A percentile compares a stretch with the other conserved stretches of the same genome.
phyloP scores from a whole-genome alignment of 805 yeast genomes.

The Suhomyces prunicola region DNA sequence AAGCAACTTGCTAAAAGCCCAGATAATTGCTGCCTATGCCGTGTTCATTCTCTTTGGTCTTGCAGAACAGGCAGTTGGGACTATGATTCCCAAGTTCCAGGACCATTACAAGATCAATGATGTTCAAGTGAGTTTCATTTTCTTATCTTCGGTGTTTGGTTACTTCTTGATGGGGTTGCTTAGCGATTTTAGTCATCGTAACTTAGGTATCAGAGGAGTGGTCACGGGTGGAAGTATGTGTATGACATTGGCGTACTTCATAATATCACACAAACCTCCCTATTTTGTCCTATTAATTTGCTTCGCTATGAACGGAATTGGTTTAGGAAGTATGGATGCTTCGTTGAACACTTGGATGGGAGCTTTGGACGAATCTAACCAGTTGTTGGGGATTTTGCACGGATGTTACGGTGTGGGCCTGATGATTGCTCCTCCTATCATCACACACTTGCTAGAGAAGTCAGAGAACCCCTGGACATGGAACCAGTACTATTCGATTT shows the following conservation, averaged over 20 bases:
- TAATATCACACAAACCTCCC: conserved; percentile 42
- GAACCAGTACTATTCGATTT: conserved; percentile 44
- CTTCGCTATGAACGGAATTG: conserved; percentile 48
- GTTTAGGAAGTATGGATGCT: conserved; percentile 57
- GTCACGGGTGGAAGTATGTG: conserved; percentile 30
- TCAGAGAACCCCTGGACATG: conserved; percentile 42
- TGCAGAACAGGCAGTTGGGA: conserved; percentile 60
- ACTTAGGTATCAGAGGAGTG: conserved; percentile 49
- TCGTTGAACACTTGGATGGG: conserved; percentile 54
- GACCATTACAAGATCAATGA: conserved; percentile 47
- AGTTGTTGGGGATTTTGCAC: conserved; percentile 50
- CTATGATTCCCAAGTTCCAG: conserved; percentile 52
- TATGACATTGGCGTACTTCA: conserved; percentile 37
- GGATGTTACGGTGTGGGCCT: conserved; percentile 55
- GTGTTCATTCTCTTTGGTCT: conserved; percentile 51
- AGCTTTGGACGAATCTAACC: conserved; percentile 44
- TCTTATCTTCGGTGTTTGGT: conserved; percentile 52
- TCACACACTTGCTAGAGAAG: conserved; percentile 38
- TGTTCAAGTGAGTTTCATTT: conserved; percentile 46
- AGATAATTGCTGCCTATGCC: conserved; percentile 38
- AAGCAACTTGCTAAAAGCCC: conserved; percentile 39
- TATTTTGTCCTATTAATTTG: conserved; percentile 36
- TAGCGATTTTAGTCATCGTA: conserved; percentile 40
- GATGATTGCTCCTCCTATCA: conserved; percentile 47
- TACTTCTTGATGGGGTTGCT: conserved; percentile 51